Conservation (phyloP, 1,284 basidiomycete species). For the Sporisorium exsertum region DNA sequence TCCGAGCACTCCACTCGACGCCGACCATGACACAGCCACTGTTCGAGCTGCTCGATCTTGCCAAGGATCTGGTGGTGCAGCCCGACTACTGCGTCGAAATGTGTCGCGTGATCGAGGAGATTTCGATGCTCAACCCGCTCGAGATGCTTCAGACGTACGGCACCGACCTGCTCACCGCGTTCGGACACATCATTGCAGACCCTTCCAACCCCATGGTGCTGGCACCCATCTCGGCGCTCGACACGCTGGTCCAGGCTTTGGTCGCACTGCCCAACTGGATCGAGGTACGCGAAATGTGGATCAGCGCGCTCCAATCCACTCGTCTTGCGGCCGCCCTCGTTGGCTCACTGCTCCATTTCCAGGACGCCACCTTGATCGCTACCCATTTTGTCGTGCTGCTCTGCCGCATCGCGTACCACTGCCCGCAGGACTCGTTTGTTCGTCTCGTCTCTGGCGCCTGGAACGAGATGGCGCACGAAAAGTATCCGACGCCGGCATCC, state of each 20-base stretch:
- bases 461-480: constrained; percentile 25
- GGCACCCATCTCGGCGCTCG: constrained; percentile 55
- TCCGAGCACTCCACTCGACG: constrained; percentile 58
- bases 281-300: constrained; percentile 38
- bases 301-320: constrained; percentile 45
- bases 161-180: constrained; percentile 43
- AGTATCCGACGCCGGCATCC: constrained; percentile 17
- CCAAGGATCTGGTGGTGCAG: constrained; percentile 52
- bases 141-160: constrained; percentile 58
- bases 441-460: constrained; percentile 47
- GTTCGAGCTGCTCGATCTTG: constrained; percentile 54
- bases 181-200: constrained; percentile 58
- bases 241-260: constrained; percentile 57
- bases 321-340: constrained; percentile 55
- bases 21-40: constrained; percentile 60
- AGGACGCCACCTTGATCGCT: constrained; percentile 58
- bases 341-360: constrained; percentile 47
- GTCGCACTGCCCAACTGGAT: constrained; percentile 41
- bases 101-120: constrained; percentile 61
- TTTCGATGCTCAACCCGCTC: constrained; percentile 57
- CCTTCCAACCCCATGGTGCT: constrained; percentile 58
- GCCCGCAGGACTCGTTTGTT: constrained; percentile 45
- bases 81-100: constrained; percentile 64
- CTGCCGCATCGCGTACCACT: constrained; percentile 55
- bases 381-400: constrained; percentile 58